Conservation (phyloP, 805 yeast genomes). For the Myxozyma melibiosi region DNA sequence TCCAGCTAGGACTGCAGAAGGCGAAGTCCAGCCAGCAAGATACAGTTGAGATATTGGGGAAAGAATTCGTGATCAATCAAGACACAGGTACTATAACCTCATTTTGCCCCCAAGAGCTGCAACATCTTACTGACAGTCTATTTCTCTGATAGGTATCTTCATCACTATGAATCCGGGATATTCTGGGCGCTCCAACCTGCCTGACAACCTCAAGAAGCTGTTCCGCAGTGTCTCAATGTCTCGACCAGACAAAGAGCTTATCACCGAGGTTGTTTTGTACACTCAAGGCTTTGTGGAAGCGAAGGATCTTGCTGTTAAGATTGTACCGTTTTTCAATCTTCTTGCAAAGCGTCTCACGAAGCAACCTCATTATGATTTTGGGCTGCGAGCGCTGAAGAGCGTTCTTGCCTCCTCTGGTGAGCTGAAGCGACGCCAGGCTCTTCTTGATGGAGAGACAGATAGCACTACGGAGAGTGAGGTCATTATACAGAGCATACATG, state of each 20-base stretch:
- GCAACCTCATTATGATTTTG: slow-evolving; percentile 88
- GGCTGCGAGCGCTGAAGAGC: slow-evolving; percentile 76
- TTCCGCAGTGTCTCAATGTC: slow-evolving; percentile 77
- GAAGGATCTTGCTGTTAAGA: slow-evolving; percentile 46
- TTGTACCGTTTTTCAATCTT: slow-evolving; percentile 58
- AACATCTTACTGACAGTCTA: background rate
- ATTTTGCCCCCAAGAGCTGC: background rate
- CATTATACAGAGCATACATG: slow-evolving; percentile 57
- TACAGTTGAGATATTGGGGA: slow-evolving; percentile 37
- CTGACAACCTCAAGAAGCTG: slow-evolving; percentile 79
- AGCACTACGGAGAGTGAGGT: slow-evolving; percentile 33
- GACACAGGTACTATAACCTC: slow-evolving; percentile 35
- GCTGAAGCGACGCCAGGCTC: slow-evolving; percentile 42
- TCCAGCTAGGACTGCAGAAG: slow-evolving; percentile 57
- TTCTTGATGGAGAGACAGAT: background rate
- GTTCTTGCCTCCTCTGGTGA: slow-evolving; percentile 62
- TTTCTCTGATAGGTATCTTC: slow-evolving; percentile 58
- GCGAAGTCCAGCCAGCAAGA: slow-evolving; percentile 2
- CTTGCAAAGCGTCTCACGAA: slow-evolving; percentile 49
- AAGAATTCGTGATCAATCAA: slow-evolving; percentile 29
- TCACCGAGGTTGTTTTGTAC: slow-evolving; percentile 69
- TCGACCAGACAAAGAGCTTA: slow-evolving; percentile 66
- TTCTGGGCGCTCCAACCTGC: slow-evolving; percentile 77
- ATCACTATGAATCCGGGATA: slow-evolving; percentile 92
- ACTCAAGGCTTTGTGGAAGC: slow-evolving; percentile 70